A percentile compares a stretch with the other conserved stretches of the same genome.
phyloP scores from a whole-genome alignment of 495 filamentous ascomycete species.

The Aspergillus sparsus region DNA sequence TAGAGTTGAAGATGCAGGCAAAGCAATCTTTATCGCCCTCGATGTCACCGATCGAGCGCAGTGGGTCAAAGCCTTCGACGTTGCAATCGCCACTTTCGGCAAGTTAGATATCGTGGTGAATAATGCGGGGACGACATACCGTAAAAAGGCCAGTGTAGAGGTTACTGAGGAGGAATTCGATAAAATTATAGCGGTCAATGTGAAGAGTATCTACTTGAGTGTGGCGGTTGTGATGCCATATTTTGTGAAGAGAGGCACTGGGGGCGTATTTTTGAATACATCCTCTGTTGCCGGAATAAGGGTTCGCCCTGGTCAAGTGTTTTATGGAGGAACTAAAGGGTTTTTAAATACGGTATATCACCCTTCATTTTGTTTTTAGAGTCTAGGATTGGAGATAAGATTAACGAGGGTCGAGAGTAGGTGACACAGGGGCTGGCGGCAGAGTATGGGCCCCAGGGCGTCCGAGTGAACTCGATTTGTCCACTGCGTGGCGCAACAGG shows the following conservation, averaged over 20 bases:
- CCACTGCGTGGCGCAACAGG: slow-evolving; percentile 56
- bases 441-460: slow-evolving; percentile 57
- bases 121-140: slow-evolving; percentile 28
- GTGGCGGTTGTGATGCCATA: slow-evolving; percentile 52
- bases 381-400: not conserved
- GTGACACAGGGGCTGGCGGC: slow-evolving; percentile 59
- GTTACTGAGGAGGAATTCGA: slow-evolving; percentile 61
- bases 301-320: slow-evolving; percentile 58
- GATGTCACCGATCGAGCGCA: slow-evolving; percentile 25
- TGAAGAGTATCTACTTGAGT: slow-evolving; percentile 54
- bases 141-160: slow-evolving; percentile 49
- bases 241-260: slow-evolving; percentile 40
- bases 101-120: slow-evolving; percentile 34
- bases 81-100: slow-evolving; percentile 22
- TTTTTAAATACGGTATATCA: slow-evolving; percentile 51
- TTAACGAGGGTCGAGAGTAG: slow-evolving; percentile 18
- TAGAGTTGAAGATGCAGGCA: not conserved
- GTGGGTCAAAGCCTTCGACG: slow-evolving; percentile 20
- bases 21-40: slow-evolving; percentile 21
- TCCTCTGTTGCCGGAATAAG: slow-evolving; percentile 57
- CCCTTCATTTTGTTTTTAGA: not conserved
- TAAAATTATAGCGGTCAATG: slow-evolving; percentile 53
- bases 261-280: slow-evolving; percentile 58
- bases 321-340: slow-evolving; percentile 63
- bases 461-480: slow-evolving; percentile 59